Percentiles rank a stretch among this genome's conserved stretches.
phyloP scores from a whole-genome alignment of 305 asterid species.

The Fraxinus baroniana region DNA sequence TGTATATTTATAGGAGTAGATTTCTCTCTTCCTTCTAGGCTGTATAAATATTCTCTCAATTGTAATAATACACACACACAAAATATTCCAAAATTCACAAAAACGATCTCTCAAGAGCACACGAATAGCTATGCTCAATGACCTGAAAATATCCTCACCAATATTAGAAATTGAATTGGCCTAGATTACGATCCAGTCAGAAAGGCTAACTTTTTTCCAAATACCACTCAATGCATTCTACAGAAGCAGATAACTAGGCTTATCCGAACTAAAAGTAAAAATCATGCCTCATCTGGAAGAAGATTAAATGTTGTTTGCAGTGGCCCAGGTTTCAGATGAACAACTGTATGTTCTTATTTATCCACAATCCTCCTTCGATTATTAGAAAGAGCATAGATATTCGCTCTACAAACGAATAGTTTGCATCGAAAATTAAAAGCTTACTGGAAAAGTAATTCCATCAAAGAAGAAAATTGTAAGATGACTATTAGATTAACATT shows the following conservation, averaged over 20 bases:
- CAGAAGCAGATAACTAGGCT: slow-evolving; percentile 10
- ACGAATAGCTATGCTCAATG: slow-evolving; percentile 87
- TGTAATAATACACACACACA: too few relatives aligned
- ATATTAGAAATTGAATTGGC: slow-evolving; percentile 15
- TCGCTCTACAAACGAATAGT: slow-evolving; percentile 51
- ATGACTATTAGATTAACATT: slow-evolving; percentile 16
- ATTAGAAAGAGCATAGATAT: slow-evolving; percentile 53
- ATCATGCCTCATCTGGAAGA: slow-evolving; percentile 77
- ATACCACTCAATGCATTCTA: slow-evolving; percentile 10
- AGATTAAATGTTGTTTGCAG: slow-evolving; percentile 83
- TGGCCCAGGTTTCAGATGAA: slow-evolving; percentile 83
- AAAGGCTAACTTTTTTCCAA: slow-evolving; percentile 5
- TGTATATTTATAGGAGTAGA: too few relatives aligned
- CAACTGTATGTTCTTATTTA: slow-evolving; percentile 61
- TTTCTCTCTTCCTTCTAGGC: too few relatives aligned
- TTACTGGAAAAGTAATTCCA: slow-evolving; percentile 12
- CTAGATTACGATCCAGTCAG: not conserved
- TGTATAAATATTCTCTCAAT: too few relatives aligned
- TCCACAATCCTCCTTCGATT: slow-evolving; percentile 48
- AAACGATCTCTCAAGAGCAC: slow-evolving; percentile 65
- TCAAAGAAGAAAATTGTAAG: not conserved
- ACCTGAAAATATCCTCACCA: slow-evolving; percentile 53
- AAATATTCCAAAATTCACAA: too few relatives aligned
- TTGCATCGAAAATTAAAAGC: slow-evolving; percentile 4
- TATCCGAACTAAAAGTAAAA: slow-evolving; percentile 18